Evolutionary conservation across 108 stramenopile species (phyloP).

Genomic region (Conticribra guillardii): DNA sequence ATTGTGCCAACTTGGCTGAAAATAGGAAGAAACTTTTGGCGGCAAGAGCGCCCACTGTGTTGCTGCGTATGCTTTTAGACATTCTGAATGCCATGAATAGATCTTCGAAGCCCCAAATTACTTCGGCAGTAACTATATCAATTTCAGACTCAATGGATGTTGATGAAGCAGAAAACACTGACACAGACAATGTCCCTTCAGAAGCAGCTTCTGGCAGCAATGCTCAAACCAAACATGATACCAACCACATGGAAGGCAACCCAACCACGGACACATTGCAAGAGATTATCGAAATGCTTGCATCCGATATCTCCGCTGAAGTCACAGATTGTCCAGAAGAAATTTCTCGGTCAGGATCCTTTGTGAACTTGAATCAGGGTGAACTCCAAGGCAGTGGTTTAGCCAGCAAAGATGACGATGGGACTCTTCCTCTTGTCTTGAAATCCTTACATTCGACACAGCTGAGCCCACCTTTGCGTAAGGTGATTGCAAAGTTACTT

Average conservation of each 20-base stretch:
- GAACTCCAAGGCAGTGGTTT: conserved; percentile 21
- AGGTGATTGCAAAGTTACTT: conserved; percentile 83
- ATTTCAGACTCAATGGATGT: conserved; percentile 28
- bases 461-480: conserved; percentile 70
- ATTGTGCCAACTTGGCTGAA: conserved; percentile 67
- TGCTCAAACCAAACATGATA: neutral
- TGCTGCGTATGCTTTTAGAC: conserved; percentile 77
- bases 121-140: conserved; percentile 4
- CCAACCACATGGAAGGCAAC: conserved; percentile 24
- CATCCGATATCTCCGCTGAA: conserved; percentile 74
- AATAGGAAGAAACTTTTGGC: conserved; percentile 76
- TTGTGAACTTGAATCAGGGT: conserved; percentile 20
- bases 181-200: neutral
- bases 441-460: conserved; percentile 70
- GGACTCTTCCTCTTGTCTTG: conserved; percentile 71
- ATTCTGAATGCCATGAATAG: conserved; percentile 80
- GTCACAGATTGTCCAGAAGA: conserved; percentile 26
- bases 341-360: conserved; percentile 20
- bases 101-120: conserved; percentile 15
- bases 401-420: conserved; percentile 50
- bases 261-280: conserved; percentile 74
- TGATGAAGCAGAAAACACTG: conserved; percentile 8
- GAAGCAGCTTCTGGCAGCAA: neutral
- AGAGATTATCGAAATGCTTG: conserved; percentile 78
- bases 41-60: conserved; percentile 77